A percentile compares a stretch with the other conserved stretches of the same genome.
phyloP scores from a whole-genome alignment of 139 green algal species.

The Chlorella sp. region DNA sequence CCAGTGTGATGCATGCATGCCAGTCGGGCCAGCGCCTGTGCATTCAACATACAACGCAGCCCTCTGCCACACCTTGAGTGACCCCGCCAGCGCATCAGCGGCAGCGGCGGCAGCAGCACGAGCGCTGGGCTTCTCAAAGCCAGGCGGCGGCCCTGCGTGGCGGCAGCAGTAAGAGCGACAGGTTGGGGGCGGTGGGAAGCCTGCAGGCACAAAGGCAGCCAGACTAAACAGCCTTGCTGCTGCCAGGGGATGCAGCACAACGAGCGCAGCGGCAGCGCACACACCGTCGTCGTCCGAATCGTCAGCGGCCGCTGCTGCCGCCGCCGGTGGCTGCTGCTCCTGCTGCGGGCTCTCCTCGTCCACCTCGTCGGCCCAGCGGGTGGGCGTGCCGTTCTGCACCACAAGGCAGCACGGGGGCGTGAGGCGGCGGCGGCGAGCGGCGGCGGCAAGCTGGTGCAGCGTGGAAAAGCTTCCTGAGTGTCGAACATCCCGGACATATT shows the following conservation, averaged over 20 bases:
- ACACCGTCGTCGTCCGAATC: conserved; percentile 10
- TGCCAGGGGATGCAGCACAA: background rate
- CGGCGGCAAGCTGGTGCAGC: background rate
- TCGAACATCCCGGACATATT: no score
- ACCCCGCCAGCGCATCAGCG: background rate
- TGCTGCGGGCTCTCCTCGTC: background rate
- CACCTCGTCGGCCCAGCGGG: conserved; percentile 19
- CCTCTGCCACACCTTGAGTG: no score
- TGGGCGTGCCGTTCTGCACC: conserved; percentile 1
- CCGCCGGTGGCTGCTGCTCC: background rate
- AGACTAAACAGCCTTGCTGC: no score
- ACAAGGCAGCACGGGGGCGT: background rate
- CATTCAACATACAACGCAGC: no score
- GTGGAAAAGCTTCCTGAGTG: no score
- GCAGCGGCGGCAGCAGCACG: background rate
- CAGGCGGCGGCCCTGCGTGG: conserved; percentile 45
- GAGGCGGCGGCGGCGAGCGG: no score
- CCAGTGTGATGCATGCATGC: no score
- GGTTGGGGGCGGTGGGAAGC: background rate
- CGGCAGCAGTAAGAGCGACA: background rate
- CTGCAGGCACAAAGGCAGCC: background rate
- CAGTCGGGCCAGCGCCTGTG: no score
- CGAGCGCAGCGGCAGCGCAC: background rate
- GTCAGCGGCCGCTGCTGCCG: background rate
- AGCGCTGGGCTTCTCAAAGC: conserved; percentile 41